Conservation (phyloP, 768 basidiomycete genomes). For the Sporobolomyces pararoseus region DNA sequence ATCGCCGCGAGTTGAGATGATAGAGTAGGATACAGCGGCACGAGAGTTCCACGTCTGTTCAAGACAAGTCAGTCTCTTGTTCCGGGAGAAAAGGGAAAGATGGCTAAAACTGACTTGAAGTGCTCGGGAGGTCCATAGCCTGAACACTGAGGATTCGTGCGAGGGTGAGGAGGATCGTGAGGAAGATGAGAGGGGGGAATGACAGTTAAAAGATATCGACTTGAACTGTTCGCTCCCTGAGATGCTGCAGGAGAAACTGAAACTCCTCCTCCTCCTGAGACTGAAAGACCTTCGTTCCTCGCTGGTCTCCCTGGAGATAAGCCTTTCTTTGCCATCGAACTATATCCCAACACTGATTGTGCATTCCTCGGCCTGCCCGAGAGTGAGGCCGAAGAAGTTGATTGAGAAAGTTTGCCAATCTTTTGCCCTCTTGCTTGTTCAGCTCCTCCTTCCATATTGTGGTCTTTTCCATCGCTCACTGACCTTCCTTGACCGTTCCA, state of each 20-base stretch:
- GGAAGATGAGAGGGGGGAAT: slow-evolving; percentile 71
- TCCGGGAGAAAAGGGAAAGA: slow-evolving; percentile 38
- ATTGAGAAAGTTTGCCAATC: background rate
- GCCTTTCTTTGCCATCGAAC: background rate
- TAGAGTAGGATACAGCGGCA: slow-evolving; percentile 77
- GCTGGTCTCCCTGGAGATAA: slow-evolving; percentile 1
- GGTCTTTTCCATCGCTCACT: background rate
- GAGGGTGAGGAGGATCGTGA: slow-evolving; percentile 54
- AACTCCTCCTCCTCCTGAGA: slow-evolving; percentile 1
- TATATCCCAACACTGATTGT: slow-evolving; percentile 18
- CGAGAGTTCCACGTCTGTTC: slow-evolving; percentile 75
- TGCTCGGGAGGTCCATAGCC: slow-evolving; percentile 49
- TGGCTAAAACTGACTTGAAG: slow-evolving; percentile 47
- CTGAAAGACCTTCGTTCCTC: background rate
- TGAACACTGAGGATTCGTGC: slow-evolving; percentile 50
- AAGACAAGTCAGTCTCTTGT: background rate
- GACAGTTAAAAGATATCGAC: slow-evolving; percentile 72
- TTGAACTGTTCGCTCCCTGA: slow-evolving; percentile 44
- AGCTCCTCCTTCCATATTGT: background rate
- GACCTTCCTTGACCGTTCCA: slow-evolving; percentile 4
- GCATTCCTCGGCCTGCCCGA: background rate
- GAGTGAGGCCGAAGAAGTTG: slow-evolving; percentile 12
- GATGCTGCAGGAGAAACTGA: background rate
- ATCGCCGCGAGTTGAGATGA: slow-evolving; percentile 80
- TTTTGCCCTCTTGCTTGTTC: background rate